Percentiles rank a stretch among this genome's conserved stretches.
Conservation (phyloP, 805 yeast species). For the Barnettozyma californica region DNA sequence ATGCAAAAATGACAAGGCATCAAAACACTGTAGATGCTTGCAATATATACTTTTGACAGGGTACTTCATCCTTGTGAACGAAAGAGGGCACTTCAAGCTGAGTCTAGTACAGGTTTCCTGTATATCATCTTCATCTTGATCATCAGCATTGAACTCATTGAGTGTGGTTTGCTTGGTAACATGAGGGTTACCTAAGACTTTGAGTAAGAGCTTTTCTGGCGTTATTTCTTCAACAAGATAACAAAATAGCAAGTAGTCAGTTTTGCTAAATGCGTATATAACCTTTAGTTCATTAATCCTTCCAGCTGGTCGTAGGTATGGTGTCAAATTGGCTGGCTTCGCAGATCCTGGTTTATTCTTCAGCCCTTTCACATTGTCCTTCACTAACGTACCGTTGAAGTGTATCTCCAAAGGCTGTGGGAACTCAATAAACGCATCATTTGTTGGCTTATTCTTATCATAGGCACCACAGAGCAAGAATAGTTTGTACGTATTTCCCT, state of each 20-base stretch:
- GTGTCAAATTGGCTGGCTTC: conserved; percentile 74
- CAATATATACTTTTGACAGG: conserved; percentile 74
- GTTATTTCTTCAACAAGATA: conserved; percentile 51
- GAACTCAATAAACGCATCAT: conserved; percentile 44
- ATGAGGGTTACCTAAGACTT: conserved; percentile 42
- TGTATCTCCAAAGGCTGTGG: conserved; percentile 70
- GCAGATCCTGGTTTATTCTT: conserved; percentile 76
- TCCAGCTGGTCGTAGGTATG: conserved; percentile 30
- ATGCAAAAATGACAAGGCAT: conserved; percentile 65
- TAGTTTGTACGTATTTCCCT: conserved; percentile 32
- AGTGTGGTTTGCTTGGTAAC: conserved; percentile 49
- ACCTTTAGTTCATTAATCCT: conserved; percentile 41
- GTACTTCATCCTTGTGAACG: conserved; percentile 58
- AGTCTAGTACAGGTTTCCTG: conserved; percentile 61
- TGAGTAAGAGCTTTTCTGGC: conserved; percentile 36
- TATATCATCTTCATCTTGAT: conserved; percentile 65
- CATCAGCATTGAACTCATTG: conserved; percentile 37
- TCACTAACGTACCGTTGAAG: conserved; percentile 47
- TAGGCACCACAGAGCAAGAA: conserved; percentile 52
- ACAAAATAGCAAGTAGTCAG: conserved; percentile 45
- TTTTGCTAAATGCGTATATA: conserved; percentile 52
- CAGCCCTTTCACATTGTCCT: conserved; percentile 63
- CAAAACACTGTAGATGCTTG: conserved; percentile 84
- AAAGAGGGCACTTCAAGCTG: conserved; percentile 73
- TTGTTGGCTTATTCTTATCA: conserved; percentile 19